Evolutionary conservation across 768 basidiomycete genomes (phyloP), one percentile per base, ranked within the genome.

Genomic region (Panellus pusillus): DNA sequence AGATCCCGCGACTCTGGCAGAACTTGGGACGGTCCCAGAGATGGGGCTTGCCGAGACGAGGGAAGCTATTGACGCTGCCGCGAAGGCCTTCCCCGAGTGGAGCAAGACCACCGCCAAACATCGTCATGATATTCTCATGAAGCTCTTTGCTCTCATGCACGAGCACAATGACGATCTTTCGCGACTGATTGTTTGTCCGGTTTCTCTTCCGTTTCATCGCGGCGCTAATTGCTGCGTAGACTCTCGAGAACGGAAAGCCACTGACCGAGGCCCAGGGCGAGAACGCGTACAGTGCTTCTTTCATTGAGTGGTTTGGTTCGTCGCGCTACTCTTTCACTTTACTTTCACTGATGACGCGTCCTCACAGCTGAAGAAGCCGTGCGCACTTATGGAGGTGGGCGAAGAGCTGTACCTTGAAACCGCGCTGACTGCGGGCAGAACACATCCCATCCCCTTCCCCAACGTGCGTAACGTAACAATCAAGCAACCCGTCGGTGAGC

Each of bases 241-340:
- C 93, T 6, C 72, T 94, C 55, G 97, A 99, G 74, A 99, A 99
- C 65, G 97, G 97, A 32, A 99, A 98, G 73, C 80, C 93, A 8
- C 73, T 97, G 40, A 73, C 76, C 0, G 94, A 98, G 61, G 90
- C 82, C 50, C 55, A 91, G 83, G 86, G 88, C 20, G 96, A 99
- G 73, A 86, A 86, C 61, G 64, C 74, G 0, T 99, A 99, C 63
- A 89, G 88, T 60, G 84, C 91, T 24, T 91, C 90, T 19, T 93
- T 89, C 70, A 54, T 94, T 35, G 91, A 91, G 91, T 93, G 91
- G 91, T 93, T 86, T 66, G 91, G 91, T 91, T 69, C 55, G 75
- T 44, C 47, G 29, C n/a, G 48, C 28, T 19, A 27, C 6, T 15
- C 8, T 11, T 14, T 11, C 40, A 14, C 12, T 39, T 48, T 50